Evolutionary conservation across 768 basidiomycete genomes (phyloP), one percentile per base, ranked within the genome.

Genomic region (Phylloporus arenicola): DNA sequence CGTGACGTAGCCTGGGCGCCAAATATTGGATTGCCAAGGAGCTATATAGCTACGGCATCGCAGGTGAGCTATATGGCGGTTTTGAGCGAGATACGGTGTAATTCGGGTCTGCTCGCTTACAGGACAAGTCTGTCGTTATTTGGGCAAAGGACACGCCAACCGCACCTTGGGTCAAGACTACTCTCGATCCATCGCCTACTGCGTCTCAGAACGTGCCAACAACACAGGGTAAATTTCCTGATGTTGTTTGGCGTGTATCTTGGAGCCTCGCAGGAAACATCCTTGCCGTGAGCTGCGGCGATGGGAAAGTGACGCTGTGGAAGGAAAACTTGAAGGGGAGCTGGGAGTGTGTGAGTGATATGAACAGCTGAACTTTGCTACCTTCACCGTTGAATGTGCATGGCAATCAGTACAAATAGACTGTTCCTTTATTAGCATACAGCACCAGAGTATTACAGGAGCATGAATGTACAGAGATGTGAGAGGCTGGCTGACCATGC

Each of bases 1-100:
- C 79, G 95, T 42, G 95, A 98, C 65, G 94, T 97, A n/a, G 91
- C 95, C 0, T 98, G 94, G 93, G 94, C 94, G 1, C 95, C 96
- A 0, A 96, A 92, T 58, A 94, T 97, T 55, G 96, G 96, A 0
- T 76, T 98, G 14, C 92, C 95, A 0, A 80, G 92, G 54, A 88
- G 85, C 63, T 97, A 97, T 70, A 91, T 99, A 54, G 96, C 96
- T 6, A 94, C 93, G 2, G 92, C 92, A 0, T 93, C 91, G 0
- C 94, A 97, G 73, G 82, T 83, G 45, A 43, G 76, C 61, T 6
- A 7, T 33, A 13, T 20, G 24, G 5, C 22, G 29, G 16, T 38
- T 6, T 27, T 12, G 19, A 16, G 22, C 4, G 20, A 5, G 13
- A 42, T 33, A 3, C 5, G 17, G n/a, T 22, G 35, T 7, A 1